Percentiles rank a stretch among this genome's conserved stretches.
Evolutionary conservation across 2,329 filamentous ascomycete genomes (phyloP).

Genomic region (Colletotrichum endophyticum): DNA sequence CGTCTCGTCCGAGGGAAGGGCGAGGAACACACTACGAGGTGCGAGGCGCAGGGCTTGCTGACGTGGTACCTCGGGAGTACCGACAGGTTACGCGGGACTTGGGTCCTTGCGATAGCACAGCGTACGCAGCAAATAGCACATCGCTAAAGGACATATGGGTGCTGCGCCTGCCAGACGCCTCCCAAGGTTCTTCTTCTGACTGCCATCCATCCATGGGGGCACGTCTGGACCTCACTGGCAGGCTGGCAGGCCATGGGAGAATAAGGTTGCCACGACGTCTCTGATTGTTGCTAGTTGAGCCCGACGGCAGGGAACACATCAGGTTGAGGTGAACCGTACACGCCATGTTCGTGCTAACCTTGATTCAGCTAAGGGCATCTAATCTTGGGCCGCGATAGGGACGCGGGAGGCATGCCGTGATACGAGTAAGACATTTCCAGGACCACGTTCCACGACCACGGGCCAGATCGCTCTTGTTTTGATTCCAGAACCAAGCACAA

Average conservation of each 20-base stretch:
- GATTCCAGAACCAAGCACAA: background rate
- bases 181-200: background rate
- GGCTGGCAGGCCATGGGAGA: background rate
- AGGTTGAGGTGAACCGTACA: background rate
- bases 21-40: background rate
- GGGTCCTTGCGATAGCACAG: background rate
- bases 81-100: background rate
- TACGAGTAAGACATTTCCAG: conserved; percentile 1
- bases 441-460: conserved; percentile 1
- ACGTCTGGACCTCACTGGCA: too few species aligned
- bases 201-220: background rate
- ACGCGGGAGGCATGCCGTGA: background rate
- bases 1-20: background rate
- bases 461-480: background rate
- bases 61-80: conserved; percentile 2
- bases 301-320: background rate
- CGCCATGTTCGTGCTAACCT: background rate
- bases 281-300: background rate
- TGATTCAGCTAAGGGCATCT: background rate
- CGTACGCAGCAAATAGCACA: background rate
- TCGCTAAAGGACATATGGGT: background rate
- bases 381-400: background rate
- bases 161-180: background rate
- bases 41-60: conserved; percentile 1
- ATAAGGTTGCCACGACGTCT: background rate